Percentiles rank a stretch among this genome's conserved stretches.
Conservation (phyloP, 2,329 filamentous ascomycete species). For the Cadophora malorum region DNA sequence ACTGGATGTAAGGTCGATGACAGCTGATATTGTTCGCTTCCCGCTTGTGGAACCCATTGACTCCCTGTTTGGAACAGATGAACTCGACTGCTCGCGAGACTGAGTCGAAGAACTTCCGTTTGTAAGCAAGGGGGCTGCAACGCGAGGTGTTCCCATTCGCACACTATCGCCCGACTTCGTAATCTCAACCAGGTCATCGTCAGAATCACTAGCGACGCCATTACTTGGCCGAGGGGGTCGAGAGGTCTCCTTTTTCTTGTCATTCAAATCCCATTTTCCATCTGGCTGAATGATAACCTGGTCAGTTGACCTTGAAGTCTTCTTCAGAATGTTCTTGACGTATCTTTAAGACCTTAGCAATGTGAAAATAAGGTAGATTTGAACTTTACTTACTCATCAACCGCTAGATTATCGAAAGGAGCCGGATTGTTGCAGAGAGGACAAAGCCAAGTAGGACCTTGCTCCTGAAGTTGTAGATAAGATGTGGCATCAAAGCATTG, state of each 20-base stretch:
- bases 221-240: conserved; percentile 32
- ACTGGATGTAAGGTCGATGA: conserved; percentile 62
- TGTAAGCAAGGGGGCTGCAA: conserved; percentile 35
- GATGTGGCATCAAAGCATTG: conserved; percentile 95
- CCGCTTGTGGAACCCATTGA: conserved; percentile 31
- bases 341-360: conserved; percentile 61
- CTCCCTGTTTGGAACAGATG: conserved; percentile 42
- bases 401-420: conserved; percentile 79
- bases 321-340: conserved; percentile 83
- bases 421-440: conserved; percentile 88
- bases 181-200: conserved; percentile 59
- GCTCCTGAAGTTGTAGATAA: conserved; percentile 92
- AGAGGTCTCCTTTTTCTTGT: conserved; percentile 34
- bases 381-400: conserved; percentile 74
- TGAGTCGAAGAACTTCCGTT: conserved; percentile 27
- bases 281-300: conserved; percentile 91
- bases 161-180: conserved; percentile 42
- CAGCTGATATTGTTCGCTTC: conserved; percentile 54
- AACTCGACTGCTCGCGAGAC: conserved; percentile 47
- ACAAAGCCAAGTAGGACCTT: conserved; percentile 96
- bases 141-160: conserved; percentile 40
- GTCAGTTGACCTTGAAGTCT: conserved; percentile 73
- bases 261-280: conserved; percentile 70
- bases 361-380: conserved; percentile 24
- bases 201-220: conserved; percentile 47